Base-by-base conservation (phyloP, 768 basidiomycete genomes). In the Boletellus ananas region DNA sequence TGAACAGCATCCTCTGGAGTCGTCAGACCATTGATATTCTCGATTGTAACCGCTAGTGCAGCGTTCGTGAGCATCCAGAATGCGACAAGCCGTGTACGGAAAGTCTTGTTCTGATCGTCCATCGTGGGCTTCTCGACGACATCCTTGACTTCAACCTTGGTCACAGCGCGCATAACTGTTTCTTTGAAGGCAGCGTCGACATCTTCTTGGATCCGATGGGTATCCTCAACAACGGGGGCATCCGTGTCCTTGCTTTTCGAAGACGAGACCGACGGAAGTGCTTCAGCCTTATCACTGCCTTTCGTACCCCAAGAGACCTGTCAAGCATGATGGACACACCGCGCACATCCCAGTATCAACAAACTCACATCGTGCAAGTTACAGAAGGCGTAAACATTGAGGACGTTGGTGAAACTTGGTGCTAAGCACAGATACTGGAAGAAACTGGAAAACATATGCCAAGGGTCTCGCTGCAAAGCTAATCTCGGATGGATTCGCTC, bases 371-470 rank as follows among this genome's bases (percentile, higher is more conserved):
- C 93, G 66, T 92, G 92, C 69, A 96, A 73, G 71, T 96, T 96
- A 72, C 93, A 96, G 77, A 97, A 97, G 1, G 94, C 94, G 66
- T 97, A 97, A 34, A 94, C 90, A 70, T 95, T 95, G 59, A 95
- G 79, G 39, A 98, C 86, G 65, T 96, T 97, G 33, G 87, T 94
- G 73, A 95, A 95, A 59, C 87, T 90, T 1, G 91, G 90, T 11
- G 95, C 95, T 50, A 98, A 69, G 61, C 84, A 85, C 43, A 95
- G 73, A 65, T 94, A 95, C 65, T 94, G 94, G 59, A 86, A 72
- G 78, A 96, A 93, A 59, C 90, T 93, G 21, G 90, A 90, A 70
- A 94, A 85, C 84, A 98, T 87, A 70, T 97, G 94, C 94, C 94
- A 97, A 5, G 94, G 94, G 70, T 97, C 94, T 54, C 90, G 84